Base-by-base conservation (phyloP, 257 asterid species). In the Salvia hispanica region DNA sequence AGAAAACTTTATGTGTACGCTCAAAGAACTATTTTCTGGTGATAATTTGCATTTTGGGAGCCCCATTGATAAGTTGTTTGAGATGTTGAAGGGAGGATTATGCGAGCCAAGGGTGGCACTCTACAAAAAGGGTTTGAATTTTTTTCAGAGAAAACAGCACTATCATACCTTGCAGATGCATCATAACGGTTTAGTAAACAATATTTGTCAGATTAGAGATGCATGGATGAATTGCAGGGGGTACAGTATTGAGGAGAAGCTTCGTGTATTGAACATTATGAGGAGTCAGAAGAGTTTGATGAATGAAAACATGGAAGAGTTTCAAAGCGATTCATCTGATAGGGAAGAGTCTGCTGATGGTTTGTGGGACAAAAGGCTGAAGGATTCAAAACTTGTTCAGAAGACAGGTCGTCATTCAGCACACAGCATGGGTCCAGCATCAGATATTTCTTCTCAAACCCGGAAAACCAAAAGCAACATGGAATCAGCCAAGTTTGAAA, bases 31-130 rank as follows among this genome's bases (percentile, higher is more conserved):
- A 31, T 83, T 91, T 61, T 77, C 84, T 5, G 96, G 98, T 60
- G 80, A 77, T 64, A 91, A 81, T 78, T 70, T 95, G 81, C 89
- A 95, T 81, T 95, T 91, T 61, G 98, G 98, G 4, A 91, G 85
- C 76, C 98, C 99, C 39, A 66, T 86, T 45, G 76, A 73, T 40
- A 82, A 79, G 72, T 72, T 95, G 79, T 95, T 86, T 76, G 83
- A 82, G 77, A 86, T 89, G 90, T 77, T 95, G 87, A 95, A 88
- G 86, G 98, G 95, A 58, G 99, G 99, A 13, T 66, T 87, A 70
- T 91, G 97, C 71, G 98, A 89, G 77, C 98, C 99, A 1, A 89
- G 99, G 82, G 96, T 89, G 72, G 96, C 98, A n/a, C 87, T 91
- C 64, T 95, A 95, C 66, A 83, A 95, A 70, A 96, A 91, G 82